A percentile compares a stretch with the other conserved stretches of the same genome.
These are phyloP conservation scores for Kodamaea derodonti DNA, from an alignment of 1,139 yeast genomes.

Conservation along the genomic window DNA sequence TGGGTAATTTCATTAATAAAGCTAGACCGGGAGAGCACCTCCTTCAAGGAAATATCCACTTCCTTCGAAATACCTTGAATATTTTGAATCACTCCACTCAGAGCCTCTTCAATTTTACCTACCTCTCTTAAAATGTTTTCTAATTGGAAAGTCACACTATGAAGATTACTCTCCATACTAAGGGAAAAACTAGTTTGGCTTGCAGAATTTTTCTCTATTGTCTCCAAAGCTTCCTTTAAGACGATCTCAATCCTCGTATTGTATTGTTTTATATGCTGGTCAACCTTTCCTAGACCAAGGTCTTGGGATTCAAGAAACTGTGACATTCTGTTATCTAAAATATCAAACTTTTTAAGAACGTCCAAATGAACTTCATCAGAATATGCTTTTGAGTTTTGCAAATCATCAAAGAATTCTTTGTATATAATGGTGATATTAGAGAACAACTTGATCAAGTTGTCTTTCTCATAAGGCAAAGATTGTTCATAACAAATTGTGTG, in stretches of 20 bases:
- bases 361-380: neutral
- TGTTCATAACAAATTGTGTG: constrained; percentile 48
- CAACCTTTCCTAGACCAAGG: neutral
- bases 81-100: neutral
- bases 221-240: neutral
- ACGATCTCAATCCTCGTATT: neutral
- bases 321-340: neutral
- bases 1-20: neutral
- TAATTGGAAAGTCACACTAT: neutral
- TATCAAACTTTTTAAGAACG: neutral
- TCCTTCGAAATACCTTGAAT: neutral
- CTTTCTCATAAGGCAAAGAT: constrained; percentile 50
- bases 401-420: constrained; percentile 17
- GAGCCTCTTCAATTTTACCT: neutral
- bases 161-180: neutral
- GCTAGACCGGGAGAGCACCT: neutral
- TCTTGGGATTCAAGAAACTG: neutral
- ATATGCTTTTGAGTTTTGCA: constrained; percentile 12
- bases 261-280: neutral
- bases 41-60: neutral
- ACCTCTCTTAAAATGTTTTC: neutral
- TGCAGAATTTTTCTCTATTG: neutral
- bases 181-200: too few relatives aligned
- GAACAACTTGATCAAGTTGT: constrained; percentile 44
- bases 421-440: constrained; percentile 41